A percentile compares a stretch with the other conserved stretches of the same genome.
Evolutionary conservation across 208 protist genomes (phyloP).

Genomic region (Trypanosoma congolense): DNA sequence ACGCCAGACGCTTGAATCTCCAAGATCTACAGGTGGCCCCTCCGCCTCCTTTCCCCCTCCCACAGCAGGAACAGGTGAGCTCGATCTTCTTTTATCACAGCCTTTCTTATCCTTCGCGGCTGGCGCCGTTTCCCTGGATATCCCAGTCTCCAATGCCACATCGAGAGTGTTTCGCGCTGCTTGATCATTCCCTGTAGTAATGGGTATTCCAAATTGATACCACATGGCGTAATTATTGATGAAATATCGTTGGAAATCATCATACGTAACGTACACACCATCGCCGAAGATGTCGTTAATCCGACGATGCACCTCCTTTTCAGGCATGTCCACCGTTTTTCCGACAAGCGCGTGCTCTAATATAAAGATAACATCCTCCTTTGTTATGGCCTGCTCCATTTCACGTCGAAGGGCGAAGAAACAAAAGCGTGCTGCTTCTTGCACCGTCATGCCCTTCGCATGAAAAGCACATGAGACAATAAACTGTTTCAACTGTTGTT

Average conservation of each 20-base stretch:
- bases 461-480: constrained; percentile 75
- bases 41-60: constrained; percentile 2
- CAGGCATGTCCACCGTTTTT: constrained; percentile 73
- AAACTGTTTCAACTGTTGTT: constrained; percentile 51
- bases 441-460: constrained; percentile 37
- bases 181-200: constrained; percentile 22
- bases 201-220: constrained; percentile 61
- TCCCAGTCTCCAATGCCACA: background rate
- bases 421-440: constrained; percentile 70
- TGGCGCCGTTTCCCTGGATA: constrained; percentile 13
- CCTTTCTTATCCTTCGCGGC: background rate
- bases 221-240: constrained; percentile 79
- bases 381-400: constrained; percentile 60
- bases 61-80: constrained; percentile 17
- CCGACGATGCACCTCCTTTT: constrained; percentile 49
- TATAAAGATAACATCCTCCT: constrained; percentile 72
- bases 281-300: constrained; percentile 66
- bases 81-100: background rate
- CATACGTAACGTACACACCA: constrained; percentile 42
- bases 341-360: constrained; percentile 63
- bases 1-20: constrained; percentile 28
- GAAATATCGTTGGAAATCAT: constrained; percentile 60
- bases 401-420: constrained; percentile 82
- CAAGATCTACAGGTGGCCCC: background rate
- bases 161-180: background rate